Base-by-base conservation (phyloP, 2,329 filamentous ascomycete genomes). In the Talaromyces sp. region DNA sequence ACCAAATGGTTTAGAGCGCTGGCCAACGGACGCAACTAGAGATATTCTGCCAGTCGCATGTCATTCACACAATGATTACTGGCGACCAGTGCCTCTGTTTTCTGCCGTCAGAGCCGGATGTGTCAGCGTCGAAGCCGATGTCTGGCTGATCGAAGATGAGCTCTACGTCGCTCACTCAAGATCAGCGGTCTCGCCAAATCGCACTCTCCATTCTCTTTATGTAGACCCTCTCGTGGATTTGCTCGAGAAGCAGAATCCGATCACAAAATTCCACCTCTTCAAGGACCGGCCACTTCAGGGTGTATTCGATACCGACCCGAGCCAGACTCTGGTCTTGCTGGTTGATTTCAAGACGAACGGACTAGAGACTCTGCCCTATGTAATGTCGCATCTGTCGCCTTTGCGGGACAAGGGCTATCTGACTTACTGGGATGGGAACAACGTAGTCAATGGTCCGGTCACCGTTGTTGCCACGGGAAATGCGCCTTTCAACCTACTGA, bases 291-390 rank as follows among this genome's bases (percentile, higher is more conserved):
- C 59, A 0, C 57, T 61, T 1, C 61, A 64, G 15, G 88, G 88
- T 13, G 75, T 91, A 9, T 88, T 85, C 67, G 77, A 83, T 65
- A 74, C 74, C 9, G 75, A 82, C 63, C 81, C 84, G 0, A 68
- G 69, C 1, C 84, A 85, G 67, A 80, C 84, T 0, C 72, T 90
- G 0, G 78, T 84, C 5, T 79, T 92, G 4, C 79, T 92, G 4
- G 80, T 92, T 32, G 89, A 92, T 71, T 76, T 92, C 70, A 92
- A 92, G 73, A 86, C 81, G 2, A 71, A 80, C 28, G 83, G 82
- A 1, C 69, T 68, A 4, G 53, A 57, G 1, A 65, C 68, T 7
- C 74, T 70, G 69, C 63, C 70, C 13, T 39, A 65, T 33, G 66
- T 76, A 13, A 58, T 67, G 0, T 62, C 69, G 3, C 76, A 81